Evolutionary conservation across 805 yeast species (phyloP), one percentile per base, ranked within the genome.

Genomic region (Saturnispora serradocipensis): DNA sequence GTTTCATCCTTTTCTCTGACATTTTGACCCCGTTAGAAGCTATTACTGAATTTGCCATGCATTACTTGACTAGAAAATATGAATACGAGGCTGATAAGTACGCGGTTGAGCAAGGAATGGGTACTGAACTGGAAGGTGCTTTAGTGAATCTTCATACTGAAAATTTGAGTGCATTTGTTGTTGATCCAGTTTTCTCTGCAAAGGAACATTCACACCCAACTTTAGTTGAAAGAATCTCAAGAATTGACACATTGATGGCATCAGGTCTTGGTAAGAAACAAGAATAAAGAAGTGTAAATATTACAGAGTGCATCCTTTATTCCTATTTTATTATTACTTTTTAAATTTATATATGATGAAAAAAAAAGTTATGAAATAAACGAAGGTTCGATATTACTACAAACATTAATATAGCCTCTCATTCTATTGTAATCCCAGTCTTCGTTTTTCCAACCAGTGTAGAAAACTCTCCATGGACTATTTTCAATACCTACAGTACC

Each of bases 81-180:
- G 99, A 93, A 71, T 93, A 83, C 63, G 88, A 93, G 70, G 98
- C 99, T 16, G 99, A 91, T 67, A 81, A 75, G 55, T 89, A 77
- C 65, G 97, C 98, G 16, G 82, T 81, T 51, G 72, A 75, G 46
- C 77, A 81, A 58, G 96, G 96, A 25, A 82, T 82, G 64, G 74
- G 86, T 8, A 72, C 76, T 32, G 81, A 81, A 48, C 77, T 93
- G 64, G 78, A 85, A 48, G 72, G 72, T 50, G 82, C 96, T 2
- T 76, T 93, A 63, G 83, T 88, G 63, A 81, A 77, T 56, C 71
- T 93, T 56, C 86, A 84, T 62, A 81, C 81, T 60, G 86, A 88
- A 63, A 91, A 93, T 68, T 77, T 93, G 64, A 75, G 88, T 52
- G 78, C 89, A n/a, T 77, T 88, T 72, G 88, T 85, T 63, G 95